These are phyloP conservation scores for Melampsora medusae DNA, from an alignment of 1,284 basidiomycete genomes.

Conservation along the genomic window DNA sequence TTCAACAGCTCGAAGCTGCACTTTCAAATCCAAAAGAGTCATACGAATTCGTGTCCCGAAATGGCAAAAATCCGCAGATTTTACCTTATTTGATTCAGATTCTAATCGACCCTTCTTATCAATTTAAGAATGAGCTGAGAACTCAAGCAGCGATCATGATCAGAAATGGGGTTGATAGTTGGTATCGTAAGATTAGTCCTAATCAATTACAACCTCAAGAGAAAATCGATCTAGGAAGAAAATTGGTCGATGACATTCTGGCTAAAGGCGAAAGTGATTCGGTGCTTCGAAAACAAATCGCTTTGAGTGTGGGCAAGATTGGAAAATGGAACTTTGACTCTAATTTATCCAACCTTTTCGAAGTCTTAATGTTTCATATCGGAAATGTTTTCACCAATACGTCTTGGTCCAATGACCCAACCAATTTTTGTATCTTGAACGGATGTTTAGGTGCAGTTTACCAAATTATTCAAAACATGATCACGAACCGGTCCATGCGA, in stretches of 20 bases:
- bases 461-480: conserved; percentile 41
- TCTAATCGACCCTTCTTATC: conserved; percentile 21
- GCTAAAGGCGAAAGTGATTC: conserved; percentile 37
- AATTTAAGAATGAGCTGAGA: conserved; percentile 20
- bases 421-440: conserved; percentile 32
- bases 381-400: conserved; percentile 9
- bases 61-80: conserved; percentile 26
- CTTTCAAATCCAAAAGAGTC: conserved; percentile 33
- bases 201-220: conserved; percentile 27
- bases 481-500: conserved; percentile 30
- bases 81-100: conserved; percentile 31
- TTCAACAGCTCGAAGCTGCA: conserved; percentile 37
- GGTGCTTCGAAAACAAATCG: conserved; percentile 31
- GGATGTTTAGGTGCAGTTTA: conserved; percentile 33
- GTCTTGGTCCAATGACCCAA: conserved; percentile 25
- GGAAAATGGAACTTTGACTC: conserved; percentile 39
- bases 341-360: conserved; percentile 37
- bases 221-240: conserved; percentile 17
- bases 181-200: conserved; percentile 36
- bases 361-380: conserved; percentile 26
- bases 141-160: conserved; percentile 37
- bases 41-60: conserved; percentile 21
- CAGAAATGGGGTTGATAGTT: conserved; percentile 36
- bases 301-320: conserved; percentile 35
- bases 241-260: conserved; percentile 21